These are phyloP conservation scores for Gentiana macrophylla DNA, from an alignment of 257 asterid genomes.

Conservation along the genomic window DNA sequence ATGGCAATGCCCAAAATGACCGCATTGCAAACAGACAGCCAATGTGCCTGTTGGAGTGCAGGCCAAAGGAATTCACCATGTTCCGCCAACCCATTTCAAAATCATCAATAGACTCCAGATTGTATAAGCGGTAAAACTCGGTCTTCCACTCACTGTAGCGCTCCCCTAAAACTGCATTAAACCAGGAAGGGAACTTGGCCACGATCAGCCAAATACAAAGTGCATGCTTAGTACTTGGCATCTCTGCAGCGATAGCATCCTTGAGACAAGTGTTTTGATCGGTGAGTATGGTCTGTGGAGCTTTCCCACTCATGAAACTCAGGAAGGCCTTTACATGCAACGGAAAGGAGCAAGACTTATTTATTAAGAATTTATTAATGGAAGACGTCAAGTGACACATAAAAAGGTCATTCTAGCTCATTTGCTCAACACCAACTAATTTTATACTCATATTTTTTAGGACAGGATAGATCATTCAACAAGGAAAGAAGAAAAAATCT, in stretches of 20 bases:
- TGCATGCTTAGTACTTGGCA: conserved; percentile 86
- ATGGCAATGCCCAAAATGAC: conserved; percentile 85
- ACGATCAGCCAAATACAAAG: conserved; percentile 95
- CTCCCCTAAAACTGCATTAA: conserved; percentile 86
- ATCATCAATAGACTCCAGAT: conserved; percentile 69
- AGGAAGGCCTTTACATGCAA: conserved; percentile 52
- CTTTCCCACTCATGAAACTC: conserved; percentile 87
- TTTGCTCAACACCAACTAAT: too few relatives aligned
- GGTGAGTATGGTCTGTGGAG: conserved; percentile 85
- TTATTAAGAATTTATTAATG: too few relatives aligned
- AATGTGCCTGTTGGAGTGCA: conserved; percentile 85
- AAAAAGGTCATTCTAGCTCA: too few relatives aligned
- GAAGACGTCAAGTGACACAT: too few relatives aligned
- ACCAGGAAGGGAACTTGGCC: conserved; percentile 95
- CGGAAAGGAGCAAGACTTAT: conserved; percentile 8
- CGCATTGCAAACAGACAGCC: conserved; percentile 67
- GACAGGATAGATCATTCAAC: too few relatives aligned
- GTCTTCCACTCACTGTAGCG: conserved; percentile 92
- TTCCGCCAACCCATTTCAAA: conserved; percentile 93
- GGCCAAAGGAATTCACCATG: conserved; percentile 77
- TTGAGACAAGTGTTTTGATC: conserved; percentile 92
- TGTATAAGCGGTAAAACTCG: conserved; percentile 78
- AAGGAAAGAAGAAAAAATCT: too few relatives aligned
- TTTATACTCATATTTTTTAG: too few relatives aligned
- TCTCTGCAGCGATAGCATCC: conserved; percentile 80